Evolutionary conservation across 768 basidiomycete species (phyloP).

Genomic region (Arthromyces matolae): DNA sequence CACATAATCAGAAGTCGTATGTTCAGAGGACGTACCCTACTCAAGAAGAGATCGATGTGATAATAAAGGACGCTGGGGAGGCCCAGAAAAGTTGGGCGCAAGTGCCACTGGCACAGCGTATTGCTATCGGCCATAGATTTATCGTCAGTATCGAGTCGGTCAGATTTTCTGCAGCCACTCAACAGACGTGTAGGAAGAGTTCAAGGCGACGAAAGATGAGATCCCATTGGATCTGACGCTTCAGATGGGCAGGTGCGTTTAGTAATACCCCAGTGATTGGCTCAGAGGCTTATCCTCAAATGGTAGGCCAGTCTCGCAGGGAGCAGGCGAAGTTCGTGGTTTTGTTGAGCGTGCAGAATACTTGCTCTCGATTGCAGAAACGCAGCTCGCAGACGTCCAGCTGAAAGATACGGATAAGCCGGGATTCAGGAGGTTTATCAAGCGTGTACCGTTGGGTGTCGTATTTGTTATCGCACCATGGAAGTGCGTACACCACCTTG

Average conservation of each 20-base stretch:
- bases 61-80: constrained; percentile 50
- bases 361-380: constrained; percentile 79
- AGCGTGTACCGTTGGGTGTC: constrained; percentile 81
- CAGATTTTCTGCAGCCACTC: not conserved
- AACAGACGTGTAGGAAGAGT: constrained; percentile 37
- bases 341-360: constrained; percentile 79
- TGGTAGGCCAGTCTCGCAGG: constrained; percentile 73
- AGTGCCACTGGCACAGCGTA: constrained; percentile 67
- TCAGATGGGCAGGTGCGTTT: constrained; percentile 86
- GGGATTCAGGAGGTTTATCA: constrained; percentile 81
- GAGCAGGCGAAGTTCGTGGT: constrained; percentile 75
- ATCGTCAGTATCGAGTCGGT: constrained; percentile 21
- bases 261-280: not conserved
- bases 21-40: constrained; percentile 66
- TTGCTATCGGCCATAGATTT: constrained; percentile 57
- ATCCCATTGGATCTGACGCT: constrained; percentile 73
- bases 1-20: constrained; percentile 71
- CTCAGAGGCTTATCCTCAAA: not conserved
- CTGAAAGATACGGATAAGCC: constrained; percentile 77
- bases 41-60: constrained; percentile 53
- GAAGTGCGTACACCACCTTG: constrained; percentile 61
- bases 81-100: constrained; percentile 78
- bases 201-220: constrained; percentile 49
- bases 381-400: constrained; percentile 68
- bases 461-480: constrained; percentile 87